These are phyloP conservation scores for Agastache rugosa DNA, from an alignment of 257 asterid species.

Conservation along the genomic window DNA sequence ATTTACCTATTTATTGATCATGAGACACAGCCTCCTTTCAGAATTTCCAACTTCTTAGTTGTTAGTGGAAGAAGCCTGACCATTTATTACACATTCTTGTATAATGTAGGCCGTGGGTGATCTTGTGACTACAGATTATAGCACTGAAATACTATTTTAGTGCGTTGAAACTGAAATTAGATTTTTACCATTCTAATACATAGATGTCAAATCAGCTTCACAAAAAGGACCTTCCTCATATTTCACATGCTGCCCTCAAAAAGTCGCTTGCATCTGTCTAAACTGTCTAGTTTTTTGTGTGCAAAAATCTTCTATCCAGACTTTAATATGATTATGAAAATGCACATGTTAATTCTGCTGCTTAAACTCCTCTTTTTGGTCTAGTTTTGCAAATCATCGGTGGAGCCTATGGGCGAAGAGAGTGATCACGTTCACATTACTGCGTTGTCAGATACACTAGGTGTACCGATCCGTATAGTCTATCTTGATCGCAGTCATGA, in stretches of 20 bases:
- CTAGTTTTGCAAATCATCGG: conserved; percentile 99
- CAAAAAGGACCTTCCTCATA: neutral
- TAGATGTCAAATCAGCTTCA: neutral
- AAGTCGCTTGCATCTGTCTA: neutral
- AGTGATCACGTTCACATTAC: conserved; percentile 97
- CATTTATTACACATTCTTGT: neutral
- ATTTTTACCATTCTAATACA: neutral
- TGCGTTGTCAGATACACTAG: conserved; percentile 91
- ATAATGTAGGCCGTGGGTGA: neutral
- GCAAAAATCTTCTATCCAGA: neutral
- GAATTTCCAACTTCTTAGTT: neutral
- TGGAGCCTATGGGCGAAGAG: conserved; percentile 99
- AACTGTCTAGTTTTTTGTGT: neutral
- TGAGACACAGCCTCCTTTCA: neutral
- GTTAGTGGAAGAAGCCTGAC: neutral
- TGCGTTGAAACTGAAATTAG: neutral
- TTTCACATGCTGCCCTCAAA: neutral
- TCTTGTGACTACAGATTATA: neutral
- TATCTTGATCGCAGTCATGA: conserved; percentile 91
- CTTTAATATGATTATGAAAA: neutral
- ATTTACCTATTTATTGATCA: conserved; percentile 10
- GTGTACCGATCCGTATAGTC: conserved; percentile 84
- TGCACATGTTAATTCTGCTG: neutral
- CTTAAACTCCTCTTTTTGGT: conserved; percentile 30
- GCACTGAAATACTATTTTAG: neutral